These are phyloP conservation scores for Solanum etuberosum DNA, from an alignment of 257 asterid genomes.

Conservation along the genomic window DNA sequence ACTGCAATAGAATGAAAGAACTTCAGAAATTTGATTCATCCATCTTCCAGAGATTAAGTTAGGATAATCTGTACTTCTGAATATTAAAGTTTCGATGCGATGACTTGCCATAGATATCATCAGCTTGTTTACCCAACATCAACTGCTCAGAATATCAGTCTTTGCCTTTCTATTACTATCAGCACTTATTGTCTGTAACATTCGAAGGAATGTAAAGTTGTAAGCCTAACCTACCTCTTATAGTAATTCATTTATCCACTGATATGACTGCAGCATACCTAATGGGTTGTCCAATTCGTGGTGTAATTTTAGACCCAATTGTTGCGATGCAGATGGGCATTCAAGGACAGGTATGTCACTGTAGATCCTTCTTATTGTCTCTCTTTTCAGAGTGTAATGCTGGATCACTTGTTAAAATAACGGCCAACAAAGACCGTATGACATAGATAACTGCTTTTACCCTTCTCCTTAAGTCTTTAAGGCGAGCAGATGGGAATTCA, in stretches of 20 bases:
- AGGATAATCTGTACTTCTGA: background rate
- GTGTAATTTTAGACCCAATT: constrained; percentile 84
- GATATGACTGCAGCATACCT: constrained; percentile 65
- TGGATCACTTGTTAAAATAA: background rate
- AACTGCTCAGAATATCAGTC: background rate
- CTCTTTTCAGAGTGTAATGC: background rate
- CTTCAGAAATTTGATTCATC: background rate
- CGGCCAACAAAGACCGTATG: background rate
- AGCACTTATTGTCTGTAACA: background rate
- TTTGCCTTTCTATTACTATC: background rate
- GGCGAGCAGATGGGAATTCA: background rate
- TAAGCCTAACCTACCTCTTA: background rate
- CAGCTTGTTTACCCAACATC: background rate
- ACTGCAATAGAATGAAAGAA: background rate
- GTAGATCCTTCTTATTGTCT: background rate
- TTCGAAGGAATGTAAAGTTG: background rate
- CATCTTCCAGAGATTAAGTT: background rate
- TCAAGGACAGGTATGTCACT: constrained; percentile 78
- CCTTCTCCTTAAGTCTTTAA: background rate
- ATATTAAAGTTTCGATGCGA: background rate
- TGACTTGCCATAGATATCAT: background rate
- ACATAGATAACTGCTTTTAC: background rate
- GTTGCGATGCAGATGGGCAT: constrained; percentile 94
- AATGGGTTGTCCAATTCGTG: constrained; percentile 96
- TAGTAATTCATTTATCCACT: background rate